Percentiles rank a stretch among this genome's conserved stretches.
Evolutionary conservation across 1,139 yeast genomes (phyloP).

Genomic region (Zygosaccharomyces sapae): DNA sequence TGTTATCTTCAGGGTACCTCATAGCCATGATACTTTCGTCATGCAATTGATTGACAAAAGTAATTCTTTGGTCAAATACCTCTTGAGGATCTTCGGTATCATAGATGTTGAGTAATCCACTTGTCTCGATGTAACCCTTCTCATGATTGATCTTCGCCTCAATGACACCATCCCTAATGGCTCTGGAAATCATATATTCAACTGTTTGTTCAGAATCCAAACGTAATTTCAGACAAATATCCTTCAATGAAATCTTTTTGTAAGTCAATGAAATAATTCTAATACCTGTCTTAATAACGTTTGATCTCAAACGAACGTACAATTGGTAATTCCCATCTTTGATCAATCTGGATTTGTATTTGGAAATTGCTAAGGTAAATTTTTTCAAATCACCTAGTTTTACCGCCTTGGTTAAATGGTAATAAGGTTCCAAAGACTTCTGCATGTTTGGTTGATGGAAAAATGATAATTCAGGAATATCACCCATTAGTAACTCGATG

Average conservation of each 20-base stretch:
- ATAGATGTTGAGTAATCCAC: slow-evolving; percentile 80
- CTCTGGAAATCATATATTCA: slow-evolving; percentile 93
- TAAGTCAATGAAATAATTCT: slow-evolving; percentile 89
- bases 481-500: slow-evolving; percentile 93
- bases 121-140: slow-evolving; percentile 86
- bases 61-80: slow-evolving; percentile 89
- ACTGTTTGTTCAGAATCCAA: slow-evolving; percentile 94
- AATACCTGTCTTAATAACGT: slow-evolving; percentile 96
- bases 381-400: slow-evolving; percentile 83
- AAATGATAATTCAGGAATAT: slow-evolving; percentile 84
- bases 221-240: slow-evolving; percentile 82
- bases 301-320: slow-evolving; percentile 87
- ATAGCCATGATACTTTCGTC: slow-evolving; percentile 91
- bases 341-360: slow-evolving; percentile 59
- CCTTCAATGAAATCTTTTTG: slow-evolving; percentile 85
- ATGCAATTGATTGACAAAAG: slow-evolving; percentile 84
- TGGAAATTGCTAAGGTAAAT: slow-evolving; percentile 69
- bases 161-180: slow-evolving; percentile 95
- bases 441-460: slow-evolving; percentile 64
- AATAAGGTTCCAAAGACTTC: slow-evolving; percentile 69
- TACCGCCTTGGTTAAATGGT: slow-evolving; percentile 86
- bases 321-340: slow-evolving; percentile 80
- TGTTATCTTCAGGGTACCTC: slow-evolving; percentile 66
- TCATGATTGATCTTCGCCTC: slow-evolving; percentile 93
- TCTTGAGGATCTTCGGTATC: slow-evolving; percentile 83